A percentile compares a stretch with the other conserved stretches of the same genome.
These are phyloP conservation scores for Penicillium vulpinum DNA, from an alignment of 2,329 filamentous ascomycete genomes.

Conservation along the genomic window DNA sequence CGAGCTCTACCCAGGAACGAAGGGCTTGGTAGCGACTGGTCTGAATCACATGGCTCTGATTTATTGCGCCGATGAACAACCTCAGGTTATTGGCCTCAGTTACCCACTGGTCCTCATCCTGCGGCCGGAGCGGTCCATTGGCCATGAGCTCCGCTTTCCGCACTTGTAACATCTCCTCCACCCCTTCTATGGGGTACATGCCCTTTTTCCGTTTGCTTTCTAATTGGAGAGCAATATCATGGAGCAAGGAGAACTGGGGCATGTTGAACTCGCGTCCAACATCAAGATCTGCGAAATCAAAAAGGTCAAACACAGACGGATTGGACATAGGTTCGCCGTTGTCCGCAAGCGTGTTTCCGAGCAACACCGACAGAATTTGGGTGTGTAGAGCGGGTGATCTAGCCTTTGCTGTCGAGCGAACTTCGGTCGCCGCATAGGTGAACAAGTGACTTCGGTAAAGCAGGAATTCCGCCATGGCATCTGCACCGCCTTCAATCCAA, in stretches of 20 bases:
- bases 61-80: slow-evolving; percentile 42
- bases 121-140: slow-evolving; percentile 47
- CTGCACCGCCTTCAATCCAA: slow-evolving; percentile 65
- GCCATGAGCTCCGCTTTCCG: slow-evolving; percentile 42
- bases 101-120: slow-evolving; percentile 44
- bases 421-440: slow-evolving; percentile 82
- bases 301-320: slow-evolving; percentile 83
- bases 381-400: slow-evolving; percentile 70
- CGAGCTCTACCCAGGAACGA: slow-evolving; percentile 78
- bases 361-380: slow-evolving; percentile 66
- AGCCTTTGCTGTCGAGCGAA: slow-evolving; percentile 72
- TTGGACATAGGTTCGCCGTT: slow-evolving; percentile 67
- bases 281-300: slow-evolving; percentile 79
- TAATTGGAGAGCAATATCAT: slow-evolving; percentile 65
- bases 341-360: slow-evolving; percentile 67
- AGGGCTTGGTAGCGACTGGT: slow-evolving; percentile 65
- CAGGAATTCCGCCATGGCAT: slow-evolving; percentile 75
- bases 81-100: slow-evolving; percentile 42
- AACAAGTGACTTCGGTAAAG: slow-evolving; percentile 73
- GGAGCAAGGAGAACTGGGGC: slow-evolving; percentile 61
- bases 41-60: slow-evolving; percentile 40
- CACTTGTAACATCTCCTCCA: slow-evolving; percentile 69
- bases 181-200: slow-evolving; percentile 68
- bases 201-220: slow-evolving; percentile 56
- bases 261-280: slow-evolving; percentile 50